phyloP scores from a whole-genome alignment of 257 asterid genomes.

The Fraxinus cuspidata region DNA sequence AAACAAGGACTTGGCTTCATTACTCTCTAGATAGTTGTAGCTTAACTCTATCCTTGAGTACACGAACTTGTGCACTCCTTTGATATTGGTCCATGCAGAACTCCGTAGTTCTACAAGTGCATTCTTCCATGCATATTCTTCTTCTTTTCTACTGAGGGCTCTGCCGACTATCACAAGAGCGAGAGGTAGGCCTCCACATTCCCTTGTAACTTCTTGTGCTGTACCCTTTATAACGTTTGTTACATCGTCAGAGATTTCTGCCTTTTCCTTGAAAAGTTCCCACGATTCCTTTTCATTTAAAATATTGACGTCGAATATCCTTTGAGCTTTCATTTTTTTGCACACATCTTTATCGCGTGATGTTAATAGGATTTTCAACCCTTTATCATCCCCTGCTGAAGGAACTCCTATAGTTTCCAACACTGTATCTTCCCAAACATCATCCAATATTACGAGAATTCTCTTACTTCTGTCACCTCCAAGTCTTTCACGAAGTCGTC shows the following conservation, averaged over 20 bases:
- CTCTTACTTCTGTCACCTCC: constrained; percentile 1
- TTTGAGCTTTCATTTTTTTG: background rate
- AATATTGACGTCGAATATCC: background rate
- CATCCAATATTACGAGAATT: background rate
- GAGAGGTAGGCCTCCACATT: constrained; percentile 34
- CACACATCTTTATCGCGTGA: background rate
- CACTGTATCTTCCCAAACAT: background rate
- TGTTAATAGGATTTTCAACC: background rate
- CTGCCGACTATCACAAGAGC: constrained; percentile 29
- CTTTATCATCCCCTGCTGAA: background rate
- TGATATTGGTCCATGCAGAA: constrained; percentile 5
- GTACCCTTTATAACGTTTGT: background rate
- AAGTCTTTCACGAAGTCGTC: constrained; percentile 23
- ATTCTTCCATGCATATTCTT: constrained; percentile 20
- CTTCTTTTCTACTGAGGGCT: constrained; percentile 4
- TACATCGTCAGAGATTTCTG: constrained; percentile 11
- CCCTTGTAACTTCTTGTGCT: constrained; percentile 19
- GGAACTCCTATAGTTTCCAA: background rate
- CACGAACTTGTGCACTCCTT: background rate
- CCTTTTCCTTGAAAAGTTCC: constrained; percentile 25
- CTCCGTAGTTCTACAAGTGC: background rate
- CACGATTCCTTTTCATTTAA: constrained; percentile 31
- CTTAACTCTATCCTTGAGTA: constrained; percentile 23
- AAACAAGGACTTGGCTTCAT: constrained; percentile 13
- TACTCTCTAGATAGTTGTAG: constrained; percentile 21